These are phyloP conservation scores for Hypoxylon cercidicola DNA, from an alignment of 495 filamentous ascomycete species.

Conservation along the genomic window DNA sequence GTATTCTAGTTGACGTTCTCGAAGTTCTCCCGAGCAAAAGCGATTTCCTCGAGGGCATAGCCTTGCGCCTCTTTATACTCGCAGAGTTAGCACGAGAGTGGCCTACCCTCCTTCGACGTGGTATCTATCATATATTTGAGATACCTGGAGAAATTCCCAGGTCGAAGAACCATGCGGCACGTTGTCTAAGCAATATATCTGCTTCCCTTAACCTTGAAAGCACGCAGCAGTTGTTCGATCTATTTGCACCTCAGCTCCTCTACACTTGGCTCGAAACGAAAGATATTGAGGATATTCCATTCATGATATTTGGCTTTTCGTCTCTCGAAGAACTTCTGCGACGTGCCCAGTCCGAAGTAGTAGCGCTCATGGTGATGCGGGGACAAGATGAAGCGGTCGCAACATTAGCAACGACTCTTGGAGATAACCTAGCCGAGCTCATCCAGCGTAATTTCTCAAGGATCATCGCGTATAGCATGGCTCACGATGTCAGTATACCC, in stretches of 20 bases:
- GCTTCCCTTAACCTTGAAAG: conserved; percentile 68
- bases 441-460: conserved; percentile 78
- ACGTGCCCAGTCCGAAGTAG: conserved; percentile 80
- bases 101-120: conserved; percentile 82
- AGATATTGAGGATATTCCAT: conserved; percentile 76
- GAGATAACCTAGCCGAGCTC: conserved; percentile 64
- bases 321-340: conserved; percentile 73
- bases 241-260: conserved; percentile 92
- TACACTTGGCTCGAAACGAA: conserved; percentile 86
- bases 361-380: conserved; percentile 87
- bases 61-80: conserved; percentile 80
- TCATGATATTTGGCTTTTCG: conserved; percentile 79
- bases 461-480: conserved; percentile 83
- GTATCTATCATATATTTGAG: conserved; percentile 93
- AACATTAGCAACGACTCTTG: conserved; percentile 67
- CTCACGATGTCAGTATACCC: conserved; percentile 75
- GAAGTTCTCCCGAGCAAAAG: conserved; percentile 75
- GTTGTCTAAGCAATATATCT: conserved; percentile 74
- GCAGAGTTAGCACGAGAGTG: conserved; percentile 78
- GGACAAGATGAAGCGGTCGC: conserved; percentile 70
- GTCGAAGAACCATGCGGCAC: conserved; percentile 73
- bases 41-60: conserved; percentile 82
- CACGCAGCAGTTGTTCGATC: conserved; percentile 76
- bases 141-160: conserved; percentile 74
- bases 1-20: conserved; percentile 81